Evolutionary conservation across 2,329 filamentous ascomycete species (phyloP).

Genomic region (Penicillium sp.): DNA sequence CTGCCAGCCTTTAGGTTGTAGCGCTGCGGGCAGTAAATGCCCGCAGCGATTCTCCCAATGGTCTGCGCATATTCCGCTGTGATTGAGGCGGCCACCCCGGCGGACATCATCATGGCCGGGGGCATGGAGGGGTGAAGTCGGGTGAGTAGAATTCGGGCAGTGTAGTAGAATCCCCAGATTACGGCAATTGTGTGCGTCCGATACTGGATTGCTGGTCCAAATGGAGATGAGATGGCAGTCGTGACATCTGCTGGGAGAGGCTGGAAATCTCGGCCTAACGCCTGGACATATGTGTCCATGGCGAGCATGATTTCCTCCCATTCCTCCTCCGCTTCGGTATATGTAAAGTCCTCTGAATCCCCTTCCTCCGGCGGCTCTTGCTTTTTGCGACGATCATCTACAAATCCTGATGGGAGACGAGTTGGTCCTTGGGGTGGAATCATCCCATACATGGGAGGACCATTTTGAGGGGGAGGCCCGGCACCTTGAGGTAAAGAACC

Average conservation of each 20-base stretch:
- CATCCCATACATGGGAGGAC: slow-evolving; percentile 49
- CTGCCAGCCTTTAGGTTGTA: slow-evolving; percentile 40
- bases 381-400: slow-evolving; percentile 38
- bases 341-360: slow-evolving; percentile 58
- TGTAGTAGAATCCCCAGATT: slow-evolving; percentile 83
- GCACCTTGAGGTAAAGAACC: slow-evolving; percentile 7
- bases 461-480: slow-evolving; percentile 10
- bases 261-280: slow-evolving; percentile 70
- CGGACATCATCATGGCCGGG: slow-evolving; percentile 81
- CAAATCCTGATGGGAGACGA: slow-evolving; percentile 50
- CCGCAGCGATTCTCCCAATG: slow-evolving; percentile 75
- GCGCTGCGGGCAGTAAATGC: slow-evolving; percentile 50
- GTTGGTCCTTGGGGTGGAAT: slow-evolving; percentile 40
- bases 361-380: slow-evolving; percentile 37
- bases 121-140: slow-evolving; percentile 86
- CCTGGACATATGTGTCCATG: slow-evolving; percentile 46
- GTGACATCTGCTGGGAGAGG: slow-evolving; percentile 66
- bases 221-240: slow-evolving; percentile 63
- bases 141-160: slow-evolving; percentile 76
- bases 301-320: slow-evolving; percentile 57
- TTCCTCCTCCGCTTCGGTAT: slow-evolving; percentile 66
- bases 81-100: slow-evolving; percentile 67
- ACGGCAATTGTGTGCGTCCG: slow-evolving; percentile 81
- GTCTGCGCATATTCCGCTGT: slow-evolving; percentile 68
- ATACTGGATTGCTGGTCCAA: slow-evolving; percentile 76